phyloP scores from a whole-genome alignment of 1,139 yeast genomes.

The Magnusiomyces suaveolens region DNA sequence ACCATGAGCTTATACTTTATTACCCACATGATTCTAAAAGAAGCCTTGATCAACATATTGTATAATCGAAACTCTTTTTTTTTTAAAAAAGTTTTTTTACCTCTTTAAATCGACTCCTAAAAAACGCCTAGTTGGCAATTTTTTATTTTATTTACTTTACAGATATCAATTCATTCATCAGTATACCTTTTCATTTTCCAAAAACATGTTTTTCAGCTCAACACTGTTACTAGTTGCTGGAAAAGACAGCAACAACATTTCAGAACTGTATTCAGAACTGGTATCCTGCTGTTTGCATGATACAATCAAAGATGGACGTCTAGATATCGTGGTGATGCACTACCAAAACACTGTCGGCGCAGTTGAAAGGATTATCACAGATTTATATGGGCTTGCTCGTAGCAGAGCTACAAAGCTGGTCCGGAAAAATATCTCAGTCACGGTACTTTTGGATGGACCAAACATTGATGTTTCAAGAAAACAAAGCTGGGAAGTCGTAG shows the following conservation, averaged over 20 bases:
- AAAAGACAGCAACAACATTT: conserved; percentile 17
- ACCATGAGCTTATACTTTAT: too few species aligned
- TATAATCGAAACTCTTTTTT: too few species aligned
- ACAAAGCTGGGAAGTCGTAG: conserved; percentile 31
- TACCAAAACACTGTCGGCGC: conserved; percentile 19
- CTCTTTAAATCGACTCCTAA: too few species aligned
- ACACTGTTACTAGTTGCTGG: conserved; percentile 25
- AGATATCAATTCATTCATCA: too few species aligned
- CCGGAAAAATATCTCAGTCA: not conserved
- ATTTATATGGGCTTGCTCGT: not conserved
- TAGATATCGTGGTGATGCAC: conserved; percentile 30
- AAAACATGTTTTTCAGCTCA: conserved; percentile 26
- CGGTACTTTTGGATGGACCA: not conserved
- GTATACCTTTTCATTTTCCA: too few species aligned
- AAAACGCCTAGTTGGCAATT: too few species aligned
- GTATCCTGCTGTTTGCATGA: conserved; percentile 25
- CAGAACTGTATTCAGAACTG: conserved; percentile 19
- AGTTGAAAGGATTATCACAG: not conserved
- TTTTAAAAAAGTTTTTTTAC: too few species aligned
- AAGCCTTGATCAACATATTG: too few species aligned
- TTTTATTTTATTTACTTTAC: too few species aligned
- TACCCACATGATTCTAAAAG: too few species aligned
- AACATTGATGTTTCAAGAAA: not conserved
- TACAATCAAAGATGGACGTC: conserved; percentile 27
- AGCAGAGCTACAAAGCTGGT: not conserved